phyloP scores from a whole-genome alignment of 2,329 filamentous ascomycete species.

The Grosmannia serpens region DNA sequence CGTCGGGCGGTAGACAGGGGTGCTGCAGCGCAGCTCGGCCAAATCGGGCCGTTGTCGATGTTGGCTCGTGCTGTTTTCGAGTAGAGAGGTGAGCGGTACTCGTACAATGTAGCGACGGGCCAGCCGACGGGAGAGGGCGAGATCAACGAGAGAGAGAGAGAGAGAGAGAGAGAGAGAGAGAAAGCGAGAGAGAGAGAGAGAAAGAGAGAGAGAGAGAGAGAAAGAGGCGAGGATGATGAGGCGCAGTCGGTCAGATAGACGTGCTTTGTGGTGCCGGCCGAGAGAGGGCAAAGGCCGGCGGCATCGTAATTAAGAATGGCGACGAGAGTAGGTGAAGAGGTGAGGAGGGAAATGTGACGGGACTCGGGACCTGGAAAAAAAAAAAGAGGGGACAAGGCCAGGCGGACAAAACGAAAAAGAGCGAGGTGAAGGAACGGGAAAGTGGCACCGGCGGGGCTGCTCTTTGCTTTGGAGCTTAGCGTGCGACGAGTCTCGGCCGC shows the following conservation, averaged over 20 bases:
- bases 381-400: not conserved
- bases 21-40: not conserved
- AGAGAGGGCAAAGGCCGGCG: not conserved
- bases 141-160: not conserved
- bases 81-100: not conserved
- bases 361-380: not conserved
- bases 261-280: not conserved
- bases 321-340: not conserved
- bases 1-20: not conserved
- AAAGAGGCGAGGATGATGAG: not conserved
- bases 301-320: not conserved
- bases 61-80: not conserved
- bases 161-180: not conserved
- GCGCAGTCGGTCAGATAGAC: not conserved
- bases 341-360: not conserved
- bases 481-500: not conserved
- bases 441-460: not conserved
- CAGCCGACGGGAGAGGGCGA: not conserved
- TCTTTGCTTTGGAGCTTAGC: not conserved
- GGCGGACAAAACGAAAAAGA: not conserved
- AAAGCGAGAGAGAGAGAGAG: not conserved
- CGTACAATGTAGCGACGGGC: not conserved
- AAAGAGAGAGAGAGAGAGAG: too few relatives aligned
- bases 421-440: not conserved
- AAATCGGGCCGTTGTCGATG: not conserved